Conservation (phyloP, 179 eudicot species). For the Spergularia azorica region DNA sequence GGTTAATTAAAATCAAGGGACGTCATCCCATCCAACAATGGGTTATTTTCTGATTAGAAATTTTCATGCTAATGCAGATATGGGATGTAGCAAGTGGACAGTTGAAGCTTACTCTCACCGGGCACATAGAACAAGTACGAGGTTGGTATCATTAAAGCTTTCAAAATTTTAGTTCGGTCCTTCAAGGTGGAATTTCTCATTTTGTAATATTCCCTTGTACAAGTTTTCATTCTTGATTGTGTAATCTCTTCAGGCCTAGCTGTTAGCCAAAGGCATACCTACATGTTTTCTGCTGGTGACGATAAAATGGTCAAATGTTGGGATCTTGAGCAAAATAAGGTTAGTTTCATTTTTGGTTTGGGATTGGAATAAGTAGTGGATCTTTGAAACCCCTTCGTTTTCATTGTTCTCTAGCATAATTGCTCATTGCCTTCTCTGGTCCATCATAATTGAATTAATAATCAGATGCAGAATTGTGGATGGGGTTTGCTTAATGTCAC, state of each 20-base stretch:
- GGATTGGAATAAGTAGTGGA: not conserved
- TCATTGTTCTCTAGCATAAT: not conserved
- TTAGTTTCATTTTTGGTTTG: constrained; percentile 16
- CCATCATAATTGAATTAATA: not conserved
- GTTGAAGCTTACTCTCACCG: constrained; percentile 89
- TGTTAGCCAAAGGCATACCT: constrained; percentile 83
- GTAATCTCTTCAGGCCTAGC: constrained; percentile 69
- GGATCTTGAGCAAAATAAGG: constrained; percentile 99
- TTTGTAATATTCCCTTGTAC: not conserved
- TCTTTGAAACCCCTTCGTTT: not conserved
- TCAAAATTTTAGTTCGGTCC: not conserved
- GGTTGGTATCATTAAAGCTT: constrained; percentile 44
- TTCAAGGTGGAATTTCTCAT: not conserved
- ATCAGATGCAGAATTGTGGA: not conserved
- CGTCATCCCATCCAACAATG: not conserved
- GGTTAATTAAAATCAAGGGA: not conserved
- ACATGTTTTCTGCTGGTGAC: constrained; percentile 99
- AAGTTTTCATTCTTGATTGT: not conserved
- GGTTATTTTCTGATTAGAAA: constrained; percentile 17
- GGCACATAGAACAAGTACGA: constrained; percentile 98
- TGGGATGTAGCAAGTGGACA: constrained; percentile 91
- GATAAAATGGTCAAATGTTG: constrained; percentile 99
- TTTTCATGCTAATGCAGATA: constrained; percentile 49
- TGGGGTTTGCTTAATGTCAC: not conserved
- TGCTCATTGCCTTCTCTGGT: not conserved